A percentile compares a stretch with the other conserved stretches of the same genome.
phyloP scores from a whole-genome alignment of 257 asterid genomes.

The Fraxinus americana region DNA sequence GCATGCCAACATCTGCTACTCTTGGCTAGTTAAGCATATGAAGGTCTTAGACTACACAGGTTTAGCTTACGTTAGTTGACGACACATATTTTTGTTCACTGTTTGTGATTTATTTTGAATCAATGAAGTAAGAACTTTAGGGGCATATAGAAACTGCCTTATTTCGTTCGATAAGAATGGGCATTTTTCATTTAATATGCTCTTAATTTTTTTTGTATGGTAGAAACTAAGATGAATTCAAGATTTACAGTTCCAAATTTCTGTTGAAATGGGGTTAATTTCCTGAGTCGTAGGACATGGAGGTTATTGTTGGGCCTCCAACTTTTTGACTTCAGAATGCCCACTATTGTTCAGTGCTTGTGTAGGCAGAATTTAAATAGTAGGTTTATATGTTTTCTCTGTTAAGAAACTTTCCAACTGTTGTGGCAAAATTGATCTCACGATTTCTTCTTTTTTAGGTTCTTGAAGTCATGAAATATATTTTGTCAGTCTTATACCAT shows the following conservation, averaged over 20 bases:
- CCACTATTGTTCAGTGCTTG: not conserved
- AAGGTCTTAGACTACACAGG: not conserved
- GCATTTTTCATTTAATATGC: too few relatives aligned
- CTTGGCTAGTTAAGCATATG: too few relatives aligned
- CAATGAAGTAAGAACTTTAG: not conserved
- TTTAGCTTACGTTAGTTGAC: not conserved
- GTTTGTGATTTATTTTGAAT: not conserved
- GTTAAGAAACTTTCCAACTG: not conserved
- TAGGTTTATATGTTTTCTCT: not conserved
- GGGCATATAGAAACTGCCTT: not conserved
- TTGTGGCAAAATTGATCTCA: not conserved
- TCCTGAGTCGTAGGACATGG: too few relatives aligned
- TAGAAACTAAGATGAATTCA: too few relatives aligned
- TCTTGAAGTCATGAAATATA: slow-evolving; percentile 79
- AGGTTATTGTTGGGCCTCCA: too few relatives aligned
- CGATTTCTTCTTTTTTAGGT: slow-evolving; percentile 44
- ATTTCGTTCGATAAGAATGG: not conserved
- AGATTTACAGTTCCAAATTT: too few relatives aligned
- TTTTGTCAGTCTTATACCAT: slow-evolving; percentile 44
- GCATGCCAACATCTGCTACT: not conserved
- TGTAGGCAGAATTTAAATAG: not conserved
- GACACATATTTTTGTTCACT: not conserved
- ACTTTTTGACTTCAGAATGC: not conserved
- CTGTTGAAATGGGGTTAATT: too few relatives aligned
- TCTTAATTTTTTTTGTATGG: too few relatives aligned